These are phyloP conservation scores for Coemansia sp. DNA, from an alignment of 192 early-diverging fungal genomes.

Conservation along the genomic window DNA sequence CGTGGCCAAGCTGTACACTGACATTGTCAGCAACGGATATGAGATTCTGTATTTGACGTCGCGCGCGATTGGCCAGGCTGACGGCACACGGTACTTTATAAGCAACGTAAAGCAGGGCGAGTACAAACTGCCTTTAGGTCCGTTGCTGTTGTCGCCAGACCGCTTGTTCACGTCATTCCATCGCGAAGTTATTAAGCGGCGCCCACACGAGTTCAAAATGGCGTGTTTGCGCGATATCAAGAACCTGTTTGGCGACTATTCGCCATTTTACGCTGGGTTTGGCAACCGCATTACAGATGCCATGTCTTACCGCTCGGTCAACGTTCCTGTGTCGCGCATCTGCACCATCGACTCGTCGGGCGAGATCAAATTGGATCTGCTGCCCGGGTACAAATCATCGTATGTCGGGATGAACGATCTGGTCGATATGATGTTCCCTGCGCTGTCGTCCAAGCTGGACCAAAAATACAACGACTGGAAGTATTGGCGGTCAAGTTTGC, in stretches of 20 bases:
- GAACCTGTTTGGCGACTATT: conserved; percentile 75
- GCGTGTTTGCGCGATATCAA: conserved; percentile 89
- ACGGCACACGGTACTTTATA: conserved; percentile 89
- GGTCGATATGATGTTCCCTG: conserved; percentile 94
- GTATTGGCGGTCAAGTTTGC: conserved; percentile 65
- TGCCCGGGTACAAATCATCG: conserved; percentile 80
- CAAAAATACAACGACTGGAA: conserved; percentile 82
- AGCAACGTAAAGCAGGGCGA: conserved; percentile 84
- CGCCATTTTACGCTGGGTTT: conserved; percentile 95
- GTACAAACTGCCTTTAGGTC: conserved; percentile 88
- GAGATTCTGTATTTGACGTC: conserved; percentile 92
- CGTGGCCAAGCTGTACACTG: conserved; percentile 94
- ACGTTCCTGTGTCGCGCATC: conserved; percentile 89
- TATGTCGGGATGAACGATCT: conserved; percentile 88
- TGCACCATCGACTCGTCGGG: conserved; percentile 95
- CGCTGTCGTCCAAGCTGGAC: conserved; percentile 58
- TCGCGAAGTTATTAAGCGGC: conserved; percentile 91
- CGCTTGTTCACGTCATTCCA: conserved; percentile 90
- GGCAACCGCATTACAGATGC: conserved; percentile 98
- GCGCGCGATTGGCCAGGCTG: conserved; percentile 92
- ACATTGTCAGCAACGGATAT: conserved; percentile 92
- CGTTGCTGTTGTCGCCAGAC: conserved; percentile 94
- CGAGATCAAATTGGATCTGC: conserved; percentile 86
- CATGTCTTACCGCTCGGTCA: conserved; percentile 89
- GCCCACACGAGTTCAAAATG: conserved; percentile 98